phyloP scores from a whole-genome alignment of 2,329 filamentous ascomycete genomes.

The Knoxdaviesia capensis region DNA sequence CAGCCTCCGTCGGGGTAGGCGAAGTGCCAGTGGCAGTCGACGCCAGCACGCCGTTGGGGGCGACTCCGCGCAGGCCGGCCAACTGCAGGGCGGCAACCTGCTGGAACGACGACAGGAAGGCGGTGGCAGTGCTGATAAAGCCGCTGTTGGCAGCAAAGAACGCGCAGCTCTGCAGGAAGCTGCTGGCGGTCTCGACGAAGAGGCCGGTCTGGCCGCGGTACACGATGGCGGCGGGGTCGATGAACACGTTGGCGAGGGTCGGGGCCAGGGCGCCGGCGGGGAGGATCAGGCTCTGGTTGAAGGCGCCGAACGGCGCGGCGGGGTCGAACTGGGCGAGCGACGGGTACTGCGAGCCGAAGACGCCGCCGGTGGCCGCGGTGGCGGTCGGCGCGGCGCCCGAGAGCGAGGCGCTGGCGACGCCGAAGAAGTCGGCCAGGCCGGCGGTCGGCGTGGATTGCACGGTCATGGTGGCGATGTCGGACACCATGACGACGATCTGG shows the following conservation, averaged over 20 bases:
- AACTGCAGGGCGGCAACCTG: slow-evolving; percentile 11
- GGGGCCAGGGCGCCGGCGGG: slow-evolving; percentile 13
- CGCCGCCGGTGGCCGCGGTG: background rate
- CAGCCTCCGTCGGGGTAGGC: no score
- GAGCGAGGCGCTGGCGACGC: slow-evolving; percentile 2
- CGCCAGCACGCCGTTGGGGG: slow-evolving; percentile 18
- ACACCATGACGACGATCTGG: slow-evolving; percentile 18
- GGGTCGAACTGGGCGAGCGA: slow-evolving; percentile 10
- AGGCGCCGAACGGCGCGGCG: slow-evolving; percentile 13
- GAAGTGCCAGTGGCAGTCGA: no score
- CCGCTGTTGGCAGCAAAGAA: slow-evolving; percentile 7
- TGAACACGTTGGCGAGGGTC: slow-evolving; percentile 12
- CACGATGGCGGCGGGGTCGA: slow-evolving; percentile 18
- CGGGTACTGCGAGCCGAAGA: background rate
- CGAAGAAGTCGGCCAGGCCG: slow-evolving; percentile 1
- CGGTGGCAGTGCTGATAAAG: slow-evolving; percentile 10
- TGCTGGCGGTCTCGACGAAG: slow-evolving; percentile 14
- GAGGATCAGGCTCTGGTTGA: slow-evolving; percentile 15
- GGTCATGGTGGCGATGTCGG: slow-evolving; percentile 15
- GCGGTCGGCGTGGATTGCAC: slow-evolving; percentile 8
- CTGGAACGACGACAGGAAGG: slow-evolving; percentile 11
- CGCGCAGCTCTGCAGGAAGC: slow-evolving; percentile 14
- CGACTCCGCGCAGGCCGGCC: slow-evolving; percentile 7
- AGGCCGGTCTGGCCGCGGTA: slow-evolving; percentile 12
- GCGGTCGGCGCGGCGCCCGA: slow-evolving; percentile 6